These are phyloP conservation scores for Lichtheimia ramosa DNA, from an alignment of 371 early-diverging fungal genomes.

Conservation along the genomic window DNA sequence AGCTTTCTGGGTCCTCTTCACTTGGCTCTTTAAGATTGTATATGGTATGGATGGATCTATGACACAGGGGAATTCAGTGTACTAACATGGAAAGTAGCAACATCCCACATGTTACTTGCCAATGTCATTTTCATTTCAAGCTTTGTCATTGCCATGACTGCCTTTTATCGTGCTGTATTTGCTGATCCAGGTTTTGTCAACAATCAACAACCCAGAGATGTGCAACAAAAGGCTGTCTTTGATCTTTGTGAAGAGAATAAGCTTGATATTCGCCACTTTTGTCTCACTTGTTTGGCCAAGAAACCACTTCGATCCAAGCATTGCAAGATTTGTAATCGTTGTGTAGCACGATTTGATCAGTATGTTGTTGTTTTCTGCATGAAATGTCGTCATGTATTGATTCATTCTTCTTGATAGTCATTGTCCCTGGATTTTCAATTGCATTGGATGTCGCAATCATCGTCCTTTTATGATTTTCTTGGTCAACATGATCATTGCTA, in stretches of 20 bases:
- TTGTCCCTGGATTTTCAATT: constrained; percentile 96
- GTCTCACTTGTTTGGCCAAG: constrained; percentile 76
- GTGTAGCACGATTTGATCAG: constrained; percentile 99
- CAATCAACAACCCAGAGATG: constrained; percentile 39
- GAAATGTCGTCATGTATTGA: background rate
- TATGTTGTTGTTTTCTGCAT: constrained; percentile 32
- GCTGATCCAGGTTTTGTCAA: constrained; percentile 86
- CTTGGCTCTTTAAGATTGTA: constrained; percentile 54
- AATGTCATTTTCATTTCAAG: constrained; percentile 63
- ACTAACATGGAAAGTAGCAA: constrained; percentile 39
- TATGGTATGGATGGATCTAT: constrained; percentile 25
- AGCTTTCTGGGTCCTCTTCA: constrained; percentile 64
- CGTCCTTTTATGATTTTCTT: constrained; percentile 82
- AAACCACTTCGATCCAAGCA: constrained; percentile 98
- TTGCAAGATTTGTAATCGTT: constrained; percentile 94
- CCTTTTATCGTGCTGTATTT: constrained; percentile 72
- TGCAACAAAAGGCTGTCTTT: constrained; percentile 53
- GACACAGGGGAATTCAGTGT: too few species aligned
- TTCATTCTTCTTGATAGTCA: constrained; percentile 54
- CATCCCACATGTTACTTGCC: constrained; percentile 59
- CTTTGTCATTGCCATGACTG: constrained; percentile 62
- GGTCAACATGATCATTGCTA: constrained; percentile 55
- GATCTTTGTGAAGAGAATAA: constrained; percentile 68
- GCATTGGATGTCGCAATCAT: constrained; percentile 88
- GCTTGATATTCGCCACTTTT: constrained; percentile 80